A percentile compares a stretch with the other conserved stretches of the same genome.
phyloP scores from a whole-genome alignment of 768 basidiomycete species.

The Postia placenta region DNA sequence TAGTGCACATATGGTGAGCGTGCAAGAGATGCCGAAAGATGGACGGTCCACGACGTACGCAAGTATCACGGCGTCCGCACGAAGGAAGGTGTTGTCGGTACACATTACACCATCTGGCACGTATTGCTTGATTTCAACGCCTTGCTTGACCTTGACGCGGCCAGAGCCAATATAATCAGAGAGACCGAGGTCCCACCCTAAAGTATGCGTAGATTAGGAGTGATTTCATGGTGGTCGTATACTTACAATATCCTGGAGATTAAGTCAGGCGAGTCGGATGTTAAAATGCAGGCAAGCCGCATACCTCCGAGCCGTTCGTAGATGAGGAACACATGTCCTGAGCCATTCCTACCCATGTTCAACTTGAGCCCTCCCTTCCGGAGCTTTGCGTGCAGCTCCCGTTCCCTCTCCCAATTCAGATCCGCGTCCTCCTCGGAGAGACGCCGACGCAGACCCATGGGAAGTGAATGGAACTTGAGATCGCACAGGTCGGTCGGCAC shows the following conservation, averaged over 20 bases:
- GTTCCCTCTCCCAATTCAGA: constrained; percentile 23
- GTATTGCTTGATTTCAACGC: constrained; percentile 11
- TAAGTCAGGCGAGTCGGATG: not conserved
- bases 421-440: constrained; percentile 14
- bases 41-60: constrained; percentile 14
- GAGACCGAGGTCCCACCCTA: constrained; percentile 19
- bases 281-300: not conserved
- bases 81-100: constrained; percentile 19
- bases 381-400: constrained; percentile 29
- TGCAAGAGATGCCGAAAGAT: not conserved
- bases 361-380: constrained; percentile 31
- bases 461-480: constrained; percentile 16
- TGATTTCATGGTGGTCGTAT: not conserved
- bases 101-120: constrained; percentile 20
- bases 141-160: constrained; percentile 14
- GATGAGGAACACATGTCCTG: constrained; percentile 24
- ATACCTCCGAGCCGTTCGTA: constrained; percentile 29
- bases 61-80: constrained; percentile 27
- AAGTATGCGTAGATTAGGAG: not conserved
- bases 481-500: constrained; percentile 21
- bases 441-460: constrained; percentile 20
- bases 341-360: constrained; percentile 28
- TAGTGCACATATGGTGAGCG: constrained; percentile 1
- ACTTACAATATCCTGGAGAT: not conserved
- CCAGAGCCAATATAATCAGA: constrained; percentile 16